Base-by-base conservation (phyloP, 805 yeast species). In the Ogataea minuta region DNA sequence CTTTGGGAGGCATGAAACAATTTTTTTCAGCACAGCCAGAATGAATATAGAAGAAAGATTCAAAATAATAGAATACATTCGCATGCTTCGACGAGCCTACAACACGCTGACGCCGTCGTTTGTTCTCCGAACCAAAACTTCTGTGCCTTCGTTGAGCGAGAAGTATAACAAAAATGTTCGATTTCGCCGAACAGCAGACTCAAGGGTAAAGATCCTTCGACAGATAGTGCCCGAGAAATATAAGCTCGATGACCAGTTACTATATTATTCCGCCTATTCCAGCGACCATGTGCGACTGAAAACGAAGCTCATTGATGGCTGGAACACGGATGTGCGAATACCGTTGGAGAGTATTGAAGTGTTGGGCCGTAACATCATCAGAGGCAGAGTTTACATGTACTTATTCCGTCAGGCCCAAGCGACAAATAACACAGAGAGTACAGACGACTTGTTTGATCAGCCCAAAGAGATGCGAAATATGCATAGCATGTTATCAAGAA, bases 1-100 rank as follows among this genome's bases (percentile, higher is more conserved):
- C 20, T 32, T 57, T 57, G 11, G 60, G 56, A 15, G 62, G 50
- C 61, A 57, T 57, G 9, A 15, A 15, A 31, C 24, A 36, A 13
- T 24, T 29, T 31, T 27, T 19, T 28, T 29, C 26, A 23, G 31
- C 40, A 36, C 40, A 36, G 40, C 40, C 34, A 17, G 17, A 28
- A 12, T 6, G 17, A 28, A 12, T 6, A 20, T 14, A 17, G 23
- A n/a, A 23, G 17, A 27, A 31, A 29, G 20, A 28, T 34, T 34
- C 24, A n/a, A n/a, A 6, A 10, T 17, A 17, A 11, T 30, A 17
- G 16, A 16, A 20, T 7, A 13, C 23, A 12, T 19, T 24, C 10
- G 15, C 36, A 37, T 37, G 41, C n/a, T 37, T 10, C 36, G 41
- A 37, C 20, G 41, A 23, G 17, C 36, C 13, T 44, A 44, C 31